Conservation (phyloP, 2,329 filamentous ascomycete species). For the Colletotrichum spinosum region DNA sequence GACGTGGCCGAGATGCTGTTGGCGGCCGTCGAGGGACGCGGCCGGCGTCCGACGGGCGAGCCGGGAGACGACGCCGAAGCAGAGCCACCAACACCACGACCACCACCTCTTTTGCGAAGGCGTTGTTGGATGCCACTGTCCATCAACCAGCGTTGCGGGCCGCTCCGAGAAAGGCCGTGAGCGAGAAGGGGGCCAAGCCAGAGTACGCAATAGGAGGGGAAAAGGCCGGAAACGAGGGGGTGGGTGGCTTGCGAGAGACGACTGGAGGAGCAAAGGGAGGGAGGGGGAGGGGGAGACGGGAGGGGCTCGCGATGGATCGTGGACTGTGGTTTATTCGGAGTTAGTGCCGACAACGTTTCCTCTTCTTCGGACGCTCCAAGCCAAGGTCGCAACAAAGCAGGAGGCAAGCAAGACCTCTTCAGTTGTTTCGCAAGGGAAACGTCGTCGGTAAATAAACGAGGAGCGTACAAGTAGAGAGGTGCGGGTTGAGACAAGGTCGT, state of each 20-base stretch:
- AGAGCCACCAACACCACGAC: background rate
- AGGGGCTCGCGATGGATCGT: background rate
- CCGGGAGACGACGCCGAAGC: background rate
- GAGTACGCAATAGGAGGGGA: constrained; percentile 4
- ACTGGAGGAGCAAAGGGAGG: constrained; percentile 7
- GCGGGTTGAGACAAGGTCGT: constrained; percentile 30
- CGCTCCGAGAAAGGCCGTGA: constrained; percentile 13
- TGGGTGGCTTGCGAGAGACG: constrained; percentile 1
- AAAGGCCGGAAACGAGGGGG: background rate
- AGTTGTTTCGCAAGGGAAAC: constrained; percentile 12
- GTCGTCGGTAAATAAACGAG: constrained; percentile 4
- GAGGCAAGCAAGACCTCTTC: background rate
- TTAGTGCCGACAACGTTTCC: no score
- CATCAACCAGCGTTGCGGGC: constrained; percentile 30
- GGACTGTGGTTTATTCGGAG: no score
- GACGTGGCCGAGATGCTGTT: constrained; percentile 35
- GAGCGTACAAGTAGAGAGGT: background rate
- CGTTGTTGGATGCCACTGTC: constrained; percentile 22
- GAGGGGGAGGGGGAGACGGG: constrained; percentile 7
- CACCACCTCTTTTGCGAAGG: constrained; percentile 16
- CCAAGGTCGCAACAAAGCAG: background rate
- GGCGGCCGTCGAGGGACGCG: constrained; percentile 30
- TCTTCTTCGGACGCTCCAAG: background rate
- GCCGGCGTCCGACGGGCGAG: constrained; percentile 21
- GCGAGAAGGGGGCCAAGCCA: background rate